Conservation (phyloP, 805 yeast genomes). For the Maudiozyma saulgeensis region DNA sequence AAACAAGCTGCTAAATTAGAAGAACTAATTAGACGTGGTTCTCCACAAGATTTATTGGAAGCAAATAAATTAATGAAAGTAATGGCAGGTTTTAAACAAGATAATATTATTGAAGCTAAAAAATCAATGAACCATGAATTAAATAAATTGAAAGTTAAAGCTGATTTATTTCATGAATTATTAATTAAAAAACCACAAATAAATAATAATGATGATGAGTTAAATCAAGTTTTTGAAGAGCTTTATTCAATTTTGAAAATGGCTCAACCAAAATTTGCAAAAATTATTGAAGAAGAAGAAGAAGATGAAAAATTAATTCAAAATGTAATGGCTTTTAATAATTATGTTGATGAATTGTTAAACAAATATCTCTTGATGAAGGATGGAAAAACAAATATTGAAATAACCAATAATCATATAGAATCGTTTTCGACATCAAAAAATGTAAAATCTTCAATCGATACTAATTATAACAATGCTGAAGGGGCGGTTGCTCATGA, state of each 20-base stretch:
- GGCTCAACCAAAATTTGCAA: slow-evolving; percentile 74
- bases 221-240: slow-evolving; percentile 61
- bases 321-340: slow-evolving; percentile 58
- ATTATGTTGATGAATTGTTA: slow-evolving; percentile 56
- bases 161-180: slow-evolving; percentile 81
- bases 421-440: slow-evolving; percentile 39
- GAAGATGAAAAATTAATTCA: slow-evolving; percentile 56
- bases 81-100: slow-evolving; percentile 93
- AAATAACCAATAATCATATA: neutral
- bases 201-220: slow-evolving; percentile 22
- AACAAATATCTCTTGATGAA: slow-evolving; percentile 56
- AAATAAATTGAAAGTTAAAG: slow-evolving; percentile 69
- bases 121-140: slow-evolving; percentile 75
- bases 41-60: slow-evolving; percentile 85
- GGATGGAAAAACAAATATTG: slow-evolving; percentile 42
- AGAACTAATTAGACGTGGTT: slow-evolving; percentile 86
- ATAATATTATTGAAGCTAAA: slow-evolving; percentile 49
- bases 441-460: neutral
- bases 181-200: slow-evolving; percentile 33
- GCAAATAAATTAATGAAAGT: slow-evolving; percentile 93
- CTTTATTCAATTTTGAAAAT: slow-evolving; percentile 64
- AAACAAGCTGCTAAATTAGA: slow-evolving; percentile 91
- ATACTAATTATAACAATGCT: neutral
- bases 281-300: slow-evolving; percentile 61
- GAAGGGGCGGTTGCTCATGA: slow-evolving; percentile 30